A percentile compares a stretch with the other conserved stretches of the same genome.
Evolutionary conservation across 1,139 yeast genomes (phyloP).

Genomic region (Candida smagusa): DNA sequence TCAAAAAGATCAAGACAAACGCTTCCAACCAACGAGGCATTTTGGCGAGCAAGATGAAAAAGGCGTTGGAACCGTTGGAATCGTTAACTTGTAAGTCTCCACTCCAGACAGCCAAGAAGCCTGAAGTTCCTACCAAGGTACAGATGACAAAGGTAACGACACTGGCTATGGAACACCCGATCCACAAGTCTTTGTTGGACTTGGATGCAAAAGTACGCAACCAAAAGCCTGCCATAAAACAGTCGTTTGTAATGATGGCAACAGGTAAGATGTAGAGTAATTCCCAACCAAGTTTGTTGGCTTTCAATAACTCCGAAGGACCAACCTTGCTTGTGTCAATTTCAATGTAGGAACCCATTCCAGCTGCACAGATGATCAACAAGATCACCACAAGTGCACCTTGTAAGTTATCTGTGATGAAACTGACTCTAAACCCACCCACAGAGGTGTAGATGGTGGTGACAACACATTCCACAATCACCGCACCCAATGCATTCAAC

Average conservation of each 20-base stretch:
- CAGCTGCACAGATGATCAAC: constrained; percentile 68
- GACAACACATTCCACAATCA: constrained; percentile 83
- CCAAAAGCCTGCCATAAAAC: constrained; percentile 93
- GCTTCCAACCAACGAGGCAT: constrained; percentile 91
- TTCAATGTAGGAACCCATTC: constrained; percentile 74
- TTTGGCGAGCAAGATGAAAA: constrained; percentile 63
- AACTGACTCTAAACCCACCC: constrained; percentile 90
- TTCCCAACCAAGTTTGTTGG: constrained; percentile 83
- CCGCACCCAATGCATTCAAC: constrained; percentile 72
- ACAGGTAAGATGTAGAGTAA: constrained; percentile 77
- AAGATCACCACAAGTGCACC: constrained; percentile 70
- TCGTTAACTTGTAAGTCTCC: constrained; percentile 65
- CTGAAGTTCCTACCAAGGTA: constrained; percentile 76
- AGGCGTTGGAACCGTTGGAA: constrained; percentile 59
- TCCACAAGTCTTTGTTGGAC: constrained; percentile 67
- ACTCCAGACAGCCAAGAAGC: constrained; percentile 88
- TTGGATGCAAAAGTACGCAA: constrained; percentile 87
- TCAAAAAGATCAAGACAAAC: constrained; percentile 71
- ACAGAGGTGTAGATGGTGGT: constrained; percentile 83
- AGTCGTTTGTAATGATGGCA: constrained; percentile 86
- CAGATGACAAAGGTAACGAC: constrained; percentile 60
- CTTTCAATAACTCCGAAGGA: constrained; percentile 61
- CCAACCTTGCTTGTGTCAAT: constrained; percentile 64
- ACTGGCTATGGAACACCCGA: constrained; percentile 76
- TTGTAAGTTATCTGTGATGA: constrained; percentile 84